These are phyloP conservation scores for Vararia minispora DNA, from an alignment of 768 basidiomycete species.

Conservation along the genomic window DNA sequence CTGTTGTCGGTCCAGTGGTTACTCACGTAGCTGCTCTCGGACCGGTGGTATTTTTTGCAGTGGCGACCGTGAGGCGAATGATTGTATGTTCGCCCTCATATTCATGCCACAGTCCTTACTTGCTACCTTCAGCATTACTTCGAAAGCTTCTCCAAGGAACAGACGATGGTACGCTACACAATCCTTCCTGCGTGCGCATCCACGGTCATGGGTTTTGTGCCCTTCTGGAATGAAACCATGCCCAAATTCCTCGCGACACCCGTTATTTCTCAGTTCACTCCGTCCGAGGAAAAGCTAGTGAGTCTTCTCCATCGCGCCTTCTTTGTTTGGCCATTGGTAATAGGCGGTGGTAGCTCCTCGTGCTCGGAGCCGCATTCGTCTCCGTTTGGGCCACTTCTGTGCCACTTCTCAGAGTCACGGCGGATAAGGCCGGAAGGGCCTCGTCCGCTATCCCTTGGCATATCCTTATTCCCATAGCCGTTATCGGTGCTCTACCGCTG, in stretches of 20 bases:
- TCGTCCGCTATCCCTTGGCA: constrained; percentile 1
- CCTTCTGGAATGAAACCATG: constrained; percentile 6
- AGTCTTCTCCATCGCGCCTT: constrained; percentile 3
- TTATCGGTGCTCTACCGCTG: constrained; percentile 25
- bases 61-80: constrained; percentile 31
- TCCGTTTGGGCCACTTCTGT: constrained; percentile 9
- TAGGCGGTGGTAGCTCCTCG: constrained; percentile 7
- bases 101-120: neutral
- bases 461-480: constrained; percentile 13
- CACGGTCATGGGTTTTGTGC: constrained; percentile 7
- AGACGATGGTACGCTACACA: constrained; percentile 9
- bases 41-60: constrained; percentile 43
- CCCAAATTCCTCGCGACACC: constrained; percentile 4
- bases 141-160: constrained; percentile 1
- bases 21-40: constrained; percentile 47
- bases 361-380: constrained; percentile 9
- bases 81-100: constrained; percentile 23
- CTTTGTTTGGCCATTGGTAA: neutral
- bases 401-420: neutral
- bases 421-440: neutral
- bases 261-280: no score
- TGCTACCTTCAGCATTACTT: constrained; percentile 6
- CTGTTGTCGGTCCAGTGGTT: constrained; percentile 44
- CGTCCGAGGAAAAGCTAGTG: constrained; percentile 14
- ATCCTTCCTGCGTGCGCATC: constrained; percentile 12